Base-by-base conservation (phyloP, 2,329 filamentous ascomycete species). In the Macrophomina tecta region DNA sequence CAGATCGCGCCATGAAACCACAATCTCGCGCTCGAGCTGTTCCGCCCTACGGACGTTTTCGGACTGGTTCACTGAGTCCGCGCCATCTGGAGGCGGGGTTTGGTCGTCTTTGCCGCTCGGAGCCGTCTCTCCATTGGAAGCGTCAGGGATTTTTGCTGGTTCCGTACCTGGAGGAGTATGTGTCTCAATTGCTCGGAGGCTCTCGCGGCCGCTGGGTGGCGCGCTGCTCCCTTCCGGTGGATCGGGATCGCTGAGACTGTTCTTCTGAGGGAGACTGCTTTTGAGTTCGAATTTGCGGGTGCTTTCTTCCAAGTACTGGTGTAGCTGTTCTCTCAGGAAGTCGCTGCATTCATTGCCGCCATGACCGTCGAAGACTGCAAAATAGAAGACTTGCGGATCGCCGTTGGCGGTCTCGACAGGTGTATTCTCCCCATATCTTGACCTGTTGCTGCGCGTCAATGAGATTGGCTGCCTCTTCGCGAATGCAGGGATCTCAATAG, bases 351-450 rank as follows among this genome's bases (percentile, higher is more conserved):
- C 91, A 23, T 83, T 86, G 23, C 95, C 95, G 9, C 95, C 95
- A 80, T 99, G 95, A 2, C 95, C 95, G 78, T 99, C 95, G 74
- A 98, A 99, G 1, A 98, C 89, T 1, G 88, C 94, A 84, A 97
- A 99, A 79, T 98, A 99, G 79, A 99, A 99, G 40, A 98, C 90
- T 76, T 98, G 94, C 1, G 94, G 94, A 75, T 98, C 94, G 2
- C 94, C 94, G 69, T 88, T 91, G 1, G 91, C 88, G 70, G 90
- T 91, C 67, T 92, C 91, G 5, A 92, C 92, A 9, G 84, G 87
- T 30, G 86, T 92, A 46, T 72, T 69, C 28, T 64, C 62, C 76
- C 69, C 58, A 70, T 36, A 79, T 78, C 1, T 51, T 6, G 34
- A 16, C 67, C 45, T 69, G 56, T 8, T 66, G 69, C 69, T 76